A percentile compares a stretch with the other conserved stretches of the same genome.
Evolutionary conservation across 2,329 filamentous ascomycete genomes (phyloP).

Genomic region (Penicillium sumatraense): DNA sequence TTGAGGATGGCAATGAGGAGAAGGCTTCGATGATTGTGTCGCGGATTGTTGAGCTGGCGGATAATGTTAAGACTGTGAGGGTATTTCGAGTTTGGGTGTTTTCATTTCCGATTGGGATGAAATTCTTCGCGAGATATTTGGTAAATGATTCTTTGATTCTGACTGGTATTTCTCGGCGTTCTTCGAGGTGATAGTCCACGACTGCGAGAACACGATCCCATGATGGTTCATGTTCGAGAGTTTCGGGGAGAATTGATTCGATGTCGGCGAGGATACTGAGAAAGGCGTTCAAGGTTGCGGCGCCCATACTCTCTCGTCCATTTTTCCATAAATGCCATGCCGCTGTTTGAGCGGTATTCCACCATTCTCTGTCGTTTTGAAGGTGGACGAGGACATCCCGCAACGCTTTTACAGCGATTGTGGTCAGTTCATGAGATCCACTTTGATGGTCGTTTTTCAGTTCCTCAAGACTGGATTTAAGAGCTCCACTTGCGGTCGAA

Average conservation of each 20-base stretch:
- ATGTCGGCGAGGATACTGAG: conserved; percentile 30
- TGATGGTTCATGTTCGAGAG: conserved; percentile 14
- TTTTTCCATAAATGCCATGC: conserved; percentile 70
- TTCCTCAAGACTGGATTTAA: conserved; percentile 53
- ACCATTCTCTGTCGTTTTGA: conserved; percentile 51
- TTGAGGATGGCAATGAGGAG: conserved; percentile 34
- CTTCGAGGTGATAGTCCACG: conserved; percentile 32
- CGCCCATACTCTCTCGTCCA: conserved; percentile 68
- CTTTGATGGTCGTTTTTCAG: conserved; percentile 63
- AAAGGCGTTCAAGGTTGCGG: conserved; percentile 56
- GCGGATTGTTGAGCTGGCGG: conserved; percentile 65
- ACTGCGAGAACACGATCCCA: conserved; percentile 28
- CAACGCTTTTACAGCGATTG: conserved; percentile 57
- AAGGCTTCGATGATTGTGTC: conserved; percentile 53
- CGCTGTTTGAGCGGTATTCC: conserved; percentile 59
- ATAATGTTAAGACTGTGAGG: conserved; percentile 63
- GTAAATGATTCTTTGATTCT: conserved; percentile 32
- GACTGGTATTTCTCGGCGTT: conserved; percentile 25
- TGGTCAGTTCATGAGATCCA: conserved; percentile 63
- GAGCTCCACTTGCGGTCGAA: conserved; percentile 47
- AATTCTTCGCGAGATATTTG: conserved; percentile 28
- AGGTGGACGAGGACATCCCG: conserved; percentile 46
- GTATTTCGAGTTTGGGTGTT: conserved; percentile 12
- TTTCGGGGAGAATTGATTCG: conserved; percentile 24
- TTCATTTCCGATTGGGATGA: conserved; percentile 9